Conservation (phyloP, 2,329 filamentous ascomycete species). For the Trichoderma atrobrunneum region DNA sequence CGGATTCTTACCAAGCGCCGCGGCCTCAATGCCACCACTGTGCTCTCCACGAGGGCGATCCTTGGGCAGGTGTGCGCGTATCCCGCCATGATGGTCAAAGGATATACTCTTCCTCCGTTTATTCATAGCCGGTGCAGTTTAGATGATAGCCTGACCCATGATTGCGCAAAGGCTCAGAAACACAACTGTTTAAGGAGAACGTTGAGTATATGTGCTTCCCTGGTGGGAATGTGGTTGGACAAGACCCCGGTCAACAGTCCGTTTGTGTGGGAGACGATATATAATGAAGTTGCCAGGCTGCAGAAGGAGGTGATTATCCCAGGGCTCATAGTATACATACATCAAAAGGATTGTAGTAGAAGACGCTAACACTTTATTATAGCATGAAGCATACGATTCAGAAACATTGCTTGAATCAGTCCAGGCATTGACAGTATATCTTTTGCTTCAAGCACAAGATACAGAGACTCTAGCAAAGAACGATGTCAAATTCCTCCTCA, state of each 20-base stretch:
- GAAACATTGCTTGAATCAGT: conserved; percentile 17
- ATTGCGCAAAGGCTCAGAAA: conserved; percentile 5
- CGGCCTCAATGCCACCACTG: conserved; percentile 2
- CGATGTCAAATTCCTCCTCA: conserved; percentile 14
- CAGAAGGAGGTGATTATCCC: conserved; percentile 16
- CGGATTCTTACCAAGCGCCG: conserved; percentile 16
- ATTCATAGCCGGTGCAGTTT: conserved; percentile 22
- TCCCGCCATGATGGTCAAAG: conserved; percentile 23
- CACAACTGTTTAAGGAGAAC: conserved; percentile 22
- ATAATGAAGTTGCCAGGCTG: conserved; percentile 20
- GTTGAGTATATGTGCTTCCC: conserved; percentile 20
- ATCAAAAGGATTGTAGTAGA: background rate
- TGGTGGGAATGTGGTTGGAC: conserved; percentile 22
- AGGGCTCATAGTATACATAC: rapidly evolving
- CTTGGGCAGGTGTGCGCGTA: conserved; percentile 24
- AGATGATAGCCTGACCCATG: background rate
- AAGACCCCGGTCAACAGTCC: conserved; percentile 18
- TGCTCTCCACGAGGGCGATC: conserved; percentile 20
- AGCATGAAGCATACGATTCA: background rate
- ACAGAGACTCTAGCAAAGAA: conserved; percentile 13
- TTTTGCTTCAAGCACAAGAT: conserved; percentile 20
- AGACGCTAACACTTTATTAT: background rate
- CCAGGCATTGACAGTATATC: conserved; percentile 19
- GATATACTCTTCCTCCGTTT: conserved; percentile 23
- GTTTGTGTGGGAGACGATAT: conserved; percentile 25